Base-by-base conservation (phyloP, 208 protist species). In the Crithidia fasciculata region DNA sequence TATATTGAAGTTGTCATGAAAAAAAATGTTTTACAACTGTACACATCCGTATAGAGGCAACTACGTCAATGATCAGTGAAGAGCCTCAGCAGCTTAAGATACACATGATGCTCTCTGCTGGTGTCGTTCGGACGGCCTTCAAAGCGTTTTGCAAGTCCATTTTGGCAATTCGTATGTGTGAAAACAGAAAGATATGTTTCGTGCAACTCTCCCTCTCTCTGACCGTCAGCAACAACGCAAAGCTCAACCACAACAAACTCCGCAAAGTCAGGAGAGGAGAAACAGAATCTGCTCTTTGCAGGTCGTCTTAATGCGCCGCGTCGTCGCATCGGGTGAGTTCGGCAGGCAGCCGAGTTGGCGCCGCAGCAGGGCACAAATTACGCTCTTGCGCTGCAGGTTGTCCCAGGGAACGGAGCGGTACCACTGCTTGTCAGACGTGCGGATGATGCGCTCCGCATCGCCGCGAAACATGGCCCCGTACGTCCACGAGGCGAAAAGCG, bases 251-350 rank as follows among this genome's bases (percentile, higher is more conserved):
- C 12, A 19, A 49, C 45, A 49, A 49, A 40, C 8, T 60, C 53
- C 44, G 4, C 8, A 8, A 4, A 4, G 1, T 55, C 18, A 73
- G 19, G 70, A 75, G 4, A 89, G 66, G 49, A 89, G 74, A 78
- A 86, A 85, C 0, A 89, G 45, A 49, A 90, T 74, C 70, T 90
- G 85, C 43, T 76, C 63, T 44, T 80, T 85, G 78, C 85, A 87
- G 15, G 73, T 66, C 41, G 65, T 61, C 45, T 58, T 28, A n/a
- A 82, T 60, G 8, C 36, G 19, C 28, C 65, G 40, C 16, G 71
- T 49, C 2, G 66, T 3, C n/a, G 53, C n/a, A 1, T 72, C 60
- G 43, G 50, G 19, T 4, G 36, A 49, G 18, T 60, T 58, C 3
- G 72, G 49, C 15, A 84, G 59, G 43, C 57, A 75, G 28, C 75